A percentile compares a stretch with the other conserved stretches of the same genome.
phyloP scores from a whole-genome alignment of 2,329 filamentous ascomycete genomes.

The Alternaria gansuensis region DNA sequence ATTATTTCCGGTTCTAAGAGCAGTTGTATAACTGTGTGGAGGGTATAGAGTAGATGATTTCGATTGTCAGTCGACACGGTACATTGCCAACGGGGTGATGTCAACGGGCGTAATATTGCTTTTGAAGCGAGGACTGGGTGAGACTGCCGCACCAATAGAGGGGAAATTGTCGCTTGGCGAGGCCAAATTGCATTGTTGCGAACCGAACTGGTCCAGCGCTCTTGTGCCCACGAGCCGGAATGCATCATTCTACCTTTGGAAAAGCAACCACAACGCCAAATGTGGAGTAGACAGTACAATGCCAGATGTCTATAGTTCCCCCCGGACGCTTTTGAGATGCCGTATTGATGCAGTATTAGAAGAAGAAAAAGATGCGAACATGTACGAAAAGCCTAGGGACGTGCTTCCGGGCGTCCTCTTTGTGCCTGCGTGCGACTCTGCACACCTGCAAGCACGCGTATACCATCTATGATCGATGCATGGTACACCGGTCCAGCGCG shows the following conservation, averaged over 20 bases:
- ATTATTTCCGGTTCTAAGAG: not conserved
- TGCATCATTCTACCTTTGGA: conserved; percentile 46
- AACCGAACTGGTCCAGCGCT: conserved; percentile 32
- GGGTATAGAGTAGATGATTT: not conserved
- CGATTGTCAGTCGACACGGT: not conserved
- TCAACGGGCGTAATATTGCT: conserved; percentile 9
- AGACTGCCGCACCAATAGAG: conserved; percentile 12
- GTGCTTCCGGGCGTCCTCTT: not conserved
- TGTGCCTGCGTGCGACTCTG: conserved; percentile 22
- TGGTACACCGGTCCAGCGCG: conserved; percentile 81
- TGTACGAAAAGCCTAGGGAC: not conserved
- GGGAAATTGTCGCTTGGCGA: conserved; percentile 23
- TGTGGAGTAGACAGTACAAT: conserved; percentile 28
- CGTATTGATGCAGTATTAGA: conserved; percentile 44
- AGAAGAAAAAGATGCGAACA: conserved; percentile 15
- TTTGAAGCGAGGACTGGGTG: not conserved
- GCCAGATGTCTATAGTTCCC: conserved; percentile 32
- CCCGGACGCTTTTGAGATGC: conserved; percentile 43
- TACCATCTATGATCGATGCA: conserved; percentile 48
- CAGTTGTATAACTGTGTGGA: not conserved
- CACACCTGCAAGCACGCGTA: conserved; percentile 23
- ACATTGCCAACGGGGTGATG: not conserved
- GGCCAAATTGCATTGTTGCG: conserved; percentile 40
- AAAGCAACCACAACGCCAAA: conserved; percentile 48
- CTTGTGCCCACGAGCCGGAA: conserved; percentile 36